Conservation (phyloP, 345 rosid species). For the Nasturtium officinale region DNA sequence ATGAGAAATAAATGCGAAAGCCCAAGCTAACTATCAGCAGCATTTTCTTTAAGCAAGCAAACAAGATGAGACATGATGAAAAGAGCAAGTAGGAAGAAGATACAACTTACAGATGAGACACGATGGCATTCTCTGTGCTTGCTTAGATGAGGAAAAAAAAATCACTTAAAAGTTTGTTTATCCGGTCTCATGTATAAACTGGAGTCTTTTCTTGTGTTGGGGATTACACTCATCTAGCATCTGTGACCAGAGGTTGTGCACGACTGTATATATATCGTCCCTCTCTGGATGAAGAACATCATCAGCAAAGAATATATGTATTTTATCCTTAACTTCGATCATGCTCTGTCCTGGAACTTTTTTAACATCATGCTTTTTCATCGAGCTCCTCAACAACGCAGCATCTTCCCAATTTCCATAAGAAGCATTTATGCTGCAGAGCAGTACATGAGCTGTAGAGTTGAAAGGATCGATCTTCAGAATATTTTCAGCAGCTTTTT, state of each 20-base stretch:
- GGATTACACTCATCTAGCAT: slow-evolving; percentile 48
- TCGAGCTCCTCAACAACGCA: slow-evolving; percentile 56
- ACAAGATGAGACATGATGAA: neutral
- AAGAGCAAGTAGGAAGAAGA: neutral
- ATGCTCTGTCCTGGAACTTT: slow-evolving; percentile 83
- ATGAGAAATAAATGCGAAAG: too few species aligned
- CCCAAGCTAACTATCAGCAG: neutral
- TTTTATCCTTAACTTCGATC: slow-evolving; percentile 57
- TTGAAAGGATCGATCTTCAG: slow-evolving; percentile 61
- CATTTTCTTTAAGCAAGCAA: neutral
- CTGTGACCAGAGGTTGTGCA: slow-evolving; percentile 53
- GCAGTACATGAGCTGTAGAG: slow-evolving; percentile 68
- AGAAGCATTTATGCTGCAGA: slow-evolving; percentile 63
- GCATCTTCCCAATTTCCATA: slow-evolving; percentile 62
- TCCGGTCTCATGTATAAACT: neutral
- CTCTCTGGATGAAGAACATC: slow-evolving; percentile 67
- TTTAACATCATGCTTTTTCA: slow-evolving; percentile 58
- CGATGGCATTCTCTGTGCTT: neutral
- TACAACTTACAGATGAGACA: slow-evolving; percentile 1
- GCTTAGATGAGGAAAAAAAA: neutral
- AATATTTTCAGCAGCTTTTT: slow-evolving; percentile 65
- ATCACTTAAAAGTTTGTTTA: neutral
- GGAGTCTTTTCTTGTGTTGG: slow-evolving; percentile 37
- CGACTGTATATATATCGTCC: slow-evolving; percentile 48
- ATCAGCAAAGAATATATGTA: slow-evolving; percentile 65